phyloP scores from a whole-genome alignment of 495 filamentous ascomycete species.

The Friedmanniomyces simplex region DNA sequence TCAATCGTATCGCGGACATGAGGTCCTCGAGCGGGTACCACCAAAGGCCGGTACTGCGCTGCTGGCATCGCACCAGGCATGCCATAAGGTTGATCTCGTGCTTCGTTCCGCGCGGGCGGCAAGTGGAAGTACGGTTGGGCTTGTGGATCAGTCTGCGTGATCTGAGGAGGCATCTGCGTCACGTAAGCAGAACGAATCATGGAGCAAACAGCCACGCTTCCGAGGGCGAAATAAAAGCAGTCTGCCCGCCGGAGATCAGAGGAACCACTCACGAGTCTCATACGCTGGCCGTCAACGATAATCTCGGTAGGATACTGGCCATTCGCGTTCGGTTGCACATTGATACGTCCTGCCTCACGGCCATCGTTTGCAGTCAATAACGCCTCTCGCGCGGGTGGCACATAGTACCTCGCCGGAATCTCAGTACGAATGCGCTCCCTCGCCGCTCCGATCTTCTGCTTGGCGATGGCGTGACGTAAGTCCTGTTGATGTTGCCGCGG shows the following conservation, averaged over 20 bases:
- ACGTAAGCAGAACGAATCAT: neutral
- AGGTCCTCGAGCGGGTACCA: neutral
- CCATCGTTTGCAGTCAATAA: neutral
- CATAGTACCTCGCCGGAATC: neutral
- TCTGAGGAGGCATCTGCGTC: neutral
- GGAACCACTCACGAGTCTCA: neutral
- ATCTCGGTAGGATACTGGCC: neutral
- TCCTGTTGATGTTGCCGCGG: neutral
- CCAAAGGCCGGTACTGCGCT: neutral
- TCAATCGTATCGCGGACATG: neutral
- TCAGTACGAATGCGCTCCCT: neutral
- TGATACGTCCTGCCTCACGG: neutral
- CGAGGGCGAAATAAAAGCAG: neutral
- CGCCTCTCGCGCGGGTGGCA: neutral
- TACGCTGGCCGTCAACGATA: neutral
- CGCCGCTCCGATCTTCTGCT: conserved; percentile 11
- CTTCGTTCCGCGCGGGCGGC: neutral
- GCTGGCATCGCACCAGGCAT: neutral
- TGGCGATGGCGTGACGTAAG: conserved; percentile 1
- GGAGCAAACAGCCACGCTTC: neutral
- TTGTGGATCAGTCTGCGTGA: neutral
- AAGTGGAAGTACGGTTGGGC: neutral
- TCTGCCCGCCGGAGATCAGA: neutral
- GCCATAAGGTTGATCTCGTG: neutral
- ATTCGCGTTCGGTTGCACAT: neutral